Evolutionary conservation across 225 moss, liverwort and hornwort genomes (phyloP).

Genomic region (Physcomitrium patens): DNA sequence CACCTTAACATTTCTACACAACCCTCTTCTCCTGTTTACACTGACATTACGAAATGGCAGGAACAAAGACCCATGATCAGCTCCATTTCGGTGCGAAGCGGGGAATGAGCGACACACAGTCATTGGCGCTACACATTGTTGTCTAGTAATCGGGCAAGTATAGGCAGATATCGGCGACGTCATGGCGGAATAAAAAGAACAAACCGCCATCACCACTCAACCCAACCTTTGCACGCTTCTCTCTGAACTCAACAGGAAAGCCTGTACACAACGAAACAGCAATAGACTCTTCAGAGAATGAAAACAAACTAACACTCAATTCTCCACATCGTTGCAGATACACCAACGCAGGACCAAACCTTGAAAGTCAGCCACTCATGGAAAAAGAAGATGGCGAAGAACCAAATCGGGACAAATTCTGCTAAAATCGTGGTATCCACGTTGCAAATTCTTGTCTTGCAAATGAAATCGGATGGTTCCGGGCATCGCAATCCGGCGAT

Average conservation of each 20-base stretch:
- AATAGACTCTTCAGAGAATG: not conserved
- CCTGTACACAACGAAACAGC: not conserved
- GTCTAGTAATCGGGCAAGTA: constrained; percentile 1
- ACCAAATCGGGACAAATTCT: too few relatives aligned
- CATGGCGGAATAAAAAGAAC: not conserved
- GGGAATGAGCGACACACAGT: not conserved
- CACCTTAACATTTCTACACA: not conserved
- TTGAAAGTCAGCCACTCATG: too few relatives aligned
- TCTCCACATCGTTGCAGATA: too few relatives aligned
- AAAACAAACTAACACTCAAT: not conserved
- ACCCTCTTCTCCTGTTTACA: constrained; percentile 12
- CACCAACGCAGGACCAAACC: too few relatives aligned
- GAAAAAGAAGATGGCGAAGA: too few relatives aligned
- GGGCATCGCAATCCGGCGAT: too few relatives aligned
- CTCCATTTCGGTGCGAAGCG: not conserved
- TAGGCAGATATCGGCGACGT: not conserved
- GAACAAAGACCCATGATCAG: not conserved
- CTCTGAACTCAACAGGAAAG: not conserved
- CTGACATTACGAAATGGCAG: constrained; percentile 4
- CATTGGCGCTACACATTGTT: constrained; percentile 9
- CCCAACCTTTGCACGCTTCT: not conserved
- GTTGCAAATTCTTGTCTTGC: too few relatives aligned
- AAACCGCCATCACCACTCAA: not conserved
- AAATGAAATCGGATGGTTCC: too few relatives aligned
- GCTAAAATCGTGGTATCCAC: too few relatives aligned